Percentiles rank a stretch among this genome's conserved stretches.
These are phyloP conservation scores for Podosphaera fusca DNA, from an alignment of 2,329 filamentous ascomycete species.

Conservation along the genomic window DNA sequence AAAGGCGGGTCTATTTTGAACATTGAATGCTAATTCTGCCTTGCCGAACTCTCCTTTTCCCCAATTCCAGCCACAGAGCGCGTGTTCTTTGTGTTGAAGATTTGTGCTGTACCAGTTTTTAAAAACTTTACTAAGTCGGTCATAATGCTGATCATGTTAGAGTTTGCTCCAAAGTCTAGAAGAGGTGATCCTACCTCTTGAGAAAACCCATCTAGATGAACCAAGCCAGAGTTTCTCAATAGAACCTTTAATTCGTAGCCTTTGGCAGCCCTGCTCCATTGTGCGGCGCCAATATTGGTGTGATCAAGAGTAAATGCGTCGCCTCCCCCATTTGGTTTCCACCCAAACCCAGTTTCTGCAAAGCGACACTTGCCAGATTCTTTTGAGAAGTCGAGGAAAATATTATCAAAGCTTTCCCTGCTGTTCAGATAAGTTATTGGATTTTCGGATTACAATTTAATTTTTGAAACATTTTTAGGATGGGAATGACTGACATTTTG, in stretches of 20 bases:
- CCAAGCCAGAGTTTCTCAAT: slow-evolving; percentile 59
- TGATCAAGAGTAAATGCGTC: slow-evolving; percentile 87
- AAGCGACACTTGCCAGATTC: slow-evolving; percentile 84
- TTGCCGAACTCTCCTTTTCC: slow-evolving; percentile 94
- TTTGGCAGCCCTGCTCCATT: slow-evolving; percentile 85
- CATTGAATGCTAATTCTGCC: slow-evolving; percentile 85
- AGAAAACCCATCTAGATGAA: slow-evolving; percentile 87
- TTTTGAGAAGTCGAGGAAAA: slow-evolving; percentile 87
- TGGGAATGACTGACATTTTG: too few species aligned
- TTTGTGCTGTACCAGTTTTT: slow-evolving; percentile 95
- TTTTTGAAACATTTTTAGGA: too few species aligned
- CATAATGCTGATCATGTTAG: slow-evolving; percentile 41
- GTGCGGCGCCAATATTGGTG: slow-evolving; percentile 61
- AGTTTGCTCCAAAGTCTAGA: background rate
- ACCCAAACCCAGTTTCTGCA: slow-evolving; percentile 80
- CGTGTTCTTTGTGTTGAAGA: slow-evolving; percentile 81
- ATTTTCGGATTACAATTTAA: too few species aligned
- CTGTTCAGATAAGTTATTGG: too few species aligned
- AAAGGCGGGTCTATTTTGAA: slow-evolving; percentile 88
- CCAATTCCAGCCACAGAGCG: slow-evolving; percentile 96
- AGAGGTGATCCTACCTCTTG: slow-evolving; percentile 37
- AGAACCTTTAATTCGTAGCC: slow-evolving; percentile 88
- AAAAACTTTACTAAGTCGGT: slow-evolving; percentile 77
- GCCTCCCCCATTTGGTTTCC: slow-evolving; percentile 72
- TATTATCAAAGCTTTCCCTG: slow-evolving; percentile 87